A percentile compares a stretch with the other conserved stretches of the same genome.
Conservation (phyloP, 192 early-diverging fungal species). For the Linnemannia exigua region DNA sequence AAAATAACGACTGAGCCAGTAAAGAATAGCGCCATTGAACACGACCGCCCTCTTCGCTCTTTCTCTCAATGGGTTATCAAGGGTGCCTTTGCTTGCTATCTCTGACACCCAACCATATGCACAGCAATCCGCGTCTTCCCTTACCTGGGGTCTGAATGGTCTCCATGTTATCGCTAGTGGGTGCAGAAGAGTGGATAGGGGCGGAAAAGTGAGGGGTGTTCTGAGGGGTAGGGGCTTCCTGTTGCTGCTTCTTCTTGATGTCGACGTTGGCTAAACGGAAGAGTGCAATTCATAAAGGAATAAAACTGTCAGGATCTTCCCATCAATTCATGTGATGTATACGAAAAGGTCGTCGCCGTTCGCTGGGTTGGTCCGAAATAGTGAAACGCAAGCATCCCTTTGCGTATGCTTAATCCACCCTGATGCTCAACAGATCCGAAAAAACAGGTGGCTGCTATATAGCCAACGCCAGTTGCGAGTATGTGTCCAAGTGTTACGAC, state of each 20-base stretch:
- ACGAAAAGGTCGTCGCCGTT: not conserved
- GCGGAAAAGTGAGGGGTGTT: constrained; percentile 72
- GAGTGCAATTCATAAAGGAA: not conserved
- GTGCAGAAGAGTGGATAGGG: constrained; percentile 59
- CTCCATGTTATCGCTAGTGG: constrained; percentile 24
- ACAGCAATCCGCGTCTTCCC: not conserved
- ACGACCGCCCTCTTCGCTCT: not conserved
- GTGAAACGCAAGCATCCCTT: not conserved
- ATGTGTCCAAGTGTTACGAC: not conserved
- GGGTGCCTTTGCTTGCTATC: not conserved
- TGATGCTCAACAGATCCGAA: not conserved
- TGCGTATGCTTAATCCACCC: not conserved
- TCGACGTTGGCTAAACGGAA: constrained; percentile 67
- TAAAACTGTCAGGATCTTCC: not conserved
- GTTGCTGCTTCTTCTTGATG: constrained; percentile 70
- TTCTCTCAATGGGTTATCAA: not conserved
- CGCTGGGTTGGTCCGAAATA: not conserved
- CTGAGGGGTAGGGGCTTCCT: constrained; percentile 72
- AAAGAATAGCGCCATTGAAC: constrained; percentile 4
- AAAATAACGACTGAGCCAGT: constrained; percentile 2
- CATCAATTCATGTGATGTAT: not conserved
- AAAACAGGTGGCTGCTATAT: not conserved
- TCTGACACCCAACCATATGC: not conserved
- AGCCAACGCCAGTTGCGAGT: not conserved
- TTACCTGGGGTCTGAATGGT: constrained; percentile 59